Evolutionary conservation across 2,329 filamentous ascomycete genomes (phyloP), one percentile per base, ranked within the genome.

Genomic region (Alternaria panax): DNA sequence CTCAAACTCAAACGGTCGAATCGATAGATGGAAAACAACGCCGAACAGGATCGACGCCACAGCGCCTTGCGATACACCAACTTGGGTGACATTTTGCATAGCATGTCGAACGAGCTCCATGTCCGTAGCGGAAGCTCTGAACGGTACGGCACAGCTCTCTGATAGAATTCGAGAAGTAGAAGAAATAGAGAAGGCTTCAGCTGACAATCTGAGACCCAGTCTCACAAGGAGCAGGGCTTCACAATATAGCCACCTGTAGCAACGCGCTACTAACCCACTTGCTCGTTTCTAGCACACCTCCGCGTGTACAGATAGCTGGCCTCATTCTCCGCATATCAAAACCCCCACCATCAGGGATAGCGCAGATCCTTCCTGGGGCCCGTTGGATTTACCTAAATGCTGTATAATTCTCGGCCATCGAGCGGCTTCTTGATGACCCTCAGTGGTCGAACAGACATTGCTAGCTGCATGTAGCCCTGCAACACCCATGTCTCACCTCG

Each of bases 1-100:
- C 40, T 73, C 70, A 48, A 72, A 72, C 32, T 73, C 69, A 24
- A 71, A 59, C 2, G 53, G 57, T 7, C 50, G 54, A 27, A 68
- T 64, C 2, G 47, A 55, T 4, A 67, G 32, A 36, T 72, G 70
- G 40, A 71, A 68, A 2, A 69, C n/a, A 4, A 70, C 20, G 5
- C 68, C 68, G 18, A 69, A 46, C 7, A 70, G 32, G 16, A 54
- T 51, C 16, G 60, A 58, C 32, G 47, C 51, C 18, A 45, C 42
- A 16, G 55, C 62, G 24, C 50, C 51, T 28, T 45, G 46, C 5
- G 40, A 32, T 11, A 25, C 16, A 36, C 47, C 30, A 18, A 30
- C 28, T 22, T 52, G 51, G 5, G 52, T 25, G 24, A 27, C 36
- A 22, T n/a, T n/a, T 2, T 42, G 34, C 5, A 40, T 28, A 27